phyloP scores from a whole-genome alignment of 768 basidiomycete species.

The Pholiota molesta region DNA sequence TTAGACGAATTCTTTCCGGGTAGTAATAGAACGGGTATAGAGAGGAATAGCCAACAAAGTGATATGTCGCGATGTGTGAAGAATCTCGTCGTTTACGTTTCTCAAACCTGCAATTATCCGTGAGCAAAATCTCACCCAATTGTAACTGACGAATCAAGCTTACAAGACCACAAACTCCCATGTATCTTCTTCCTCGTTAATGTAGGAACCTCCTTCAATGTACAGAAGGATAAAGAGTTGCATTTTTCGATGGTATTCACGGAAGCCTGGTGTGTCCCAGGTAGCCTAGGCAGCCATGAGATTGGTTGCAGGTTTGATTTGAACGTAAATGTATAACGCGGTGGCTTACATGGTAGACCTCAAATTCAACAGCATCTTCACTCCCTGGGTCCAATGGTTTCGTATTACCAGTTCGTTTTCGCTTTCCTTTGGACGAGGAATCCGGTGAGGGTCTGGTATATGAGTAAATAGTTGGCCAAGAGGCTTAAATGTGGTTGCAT shows the following conservation, averaged over 20 bases:
- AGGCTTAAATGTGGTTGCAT: constrained; percentile 79
- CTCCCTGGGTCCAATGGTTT: constrained; percentile 48
- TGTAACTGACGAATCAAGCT: constrained; percentile 31
- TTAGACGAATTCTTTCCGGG: constrained; percentile 86
- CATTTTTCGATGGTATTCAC: constrained; percentile 89
- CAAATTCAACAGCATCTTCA: constrained; percentile 72
- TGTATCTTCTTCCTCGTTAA: constrained; percentile 88
- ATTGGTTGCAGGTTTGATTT: neutral
- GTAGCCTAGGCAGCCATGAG: constrained; percentile 55
- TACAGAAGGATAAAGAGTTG: constrained; percentile 93
- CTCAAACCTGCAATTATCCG: constrained; percentile 63
- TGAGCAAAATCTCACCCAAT: neutral
- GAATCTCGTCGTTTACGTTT: constrained; percentile 65
- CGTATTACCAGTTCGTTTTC: constrained; percentile 50
- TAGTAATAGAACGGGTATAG: constrained; percentile 96
- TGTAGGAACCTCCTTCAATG: constrained; percentile 95
- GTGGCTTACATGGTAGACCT: constrained; percentile 84
- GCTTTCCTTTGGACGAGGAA: constrained; percentile 46
- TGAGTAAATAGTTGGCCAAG: constrained; percentile 71
- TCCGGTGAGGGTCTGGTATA: constrained; percentile 64
- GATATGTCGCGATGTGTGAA: constrained; percentile 66
- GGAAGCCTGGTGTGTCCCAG: constrained; percentile 86
- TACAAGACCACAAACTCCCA: constrained; percentile 95
- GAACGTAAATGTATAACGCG: neutral
- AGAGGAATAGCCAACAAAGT: constrained; percentile 94